Evolutionary conservation across 768 basidiomycete genomes (phyloP).

Genomic region (Psilocybe sp.): DNA sequence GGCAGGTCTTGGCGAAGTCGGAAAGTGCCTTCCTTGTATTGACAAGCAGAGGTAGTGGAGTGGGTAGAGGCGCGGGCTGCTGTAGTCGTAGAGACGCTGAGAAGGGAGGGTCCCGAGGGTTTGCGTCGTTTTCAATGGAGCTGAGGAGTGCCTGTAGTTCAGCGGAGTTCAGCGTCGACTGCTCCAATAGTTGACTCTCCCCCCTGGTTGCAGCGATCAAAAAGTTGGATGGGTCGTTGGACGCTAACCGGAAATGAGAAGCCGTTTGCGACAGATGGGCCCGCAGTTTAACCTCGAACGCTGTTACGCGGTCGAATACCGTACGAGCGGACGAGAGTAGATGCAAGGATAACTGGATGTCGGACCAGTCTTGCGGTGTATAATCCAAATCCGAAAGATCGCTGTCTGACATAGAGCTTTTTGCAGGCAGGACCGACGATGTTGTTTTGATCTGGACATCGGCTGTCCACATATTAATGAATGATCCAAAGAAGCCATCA

Average conservation of each 20-base stretch:
- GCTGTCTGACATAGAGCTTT: slow-evolving; percentile 37
- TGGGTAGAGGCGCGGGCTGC: slow-evolving; percentile 17
- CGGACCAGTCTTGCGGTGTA: slow-evolving; percentile 82
- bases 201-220: slow-evolving; percentile 63
- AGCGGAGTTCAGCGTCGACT: slow-evolving; percentile 80
- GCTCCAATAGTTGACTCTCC: slow-evolving; percentile 70
- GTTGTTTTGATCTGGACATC: slow-evolving; percentile 41
- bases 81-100: slow-evolving; percentile 29
- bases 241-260: slow-evolving; percentile 53
- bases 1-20: slow-evolving; percentile 68
- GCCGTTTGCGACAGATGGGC: slow-evolving; percentile 57
- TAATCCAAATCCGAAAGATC: slow-evolving; percentile 86
- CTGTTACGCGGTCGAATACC: slow-evolving; percentile 61
- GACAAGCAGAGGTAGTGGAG: slow-evolving; percentile 45
- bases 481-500: slow-evolving; percentile 67
- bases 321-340: slow-evolving; percentile 78
- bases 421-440: slow-evolving; percentile 23
- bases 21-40: slow-evolving; percentile 55
- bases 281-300: slow-evolving; percentile 72
- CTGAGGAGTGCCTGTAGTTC: slow-evolving; percentile 68
- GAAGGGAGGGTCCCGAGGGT: slow-evolving; percentile 22
- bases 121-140: slow-evolving; percentile 42
- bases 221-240: slow-evolving; percentile 51
- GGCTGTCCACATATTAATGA: slow-evolving; percentile 63
- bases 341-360: slow-evolving; percentile 80